Evolutionary conservation across 345 rosid genomes (phyloP).

Genomic region (Leavenworthia alabamica): DNA sequence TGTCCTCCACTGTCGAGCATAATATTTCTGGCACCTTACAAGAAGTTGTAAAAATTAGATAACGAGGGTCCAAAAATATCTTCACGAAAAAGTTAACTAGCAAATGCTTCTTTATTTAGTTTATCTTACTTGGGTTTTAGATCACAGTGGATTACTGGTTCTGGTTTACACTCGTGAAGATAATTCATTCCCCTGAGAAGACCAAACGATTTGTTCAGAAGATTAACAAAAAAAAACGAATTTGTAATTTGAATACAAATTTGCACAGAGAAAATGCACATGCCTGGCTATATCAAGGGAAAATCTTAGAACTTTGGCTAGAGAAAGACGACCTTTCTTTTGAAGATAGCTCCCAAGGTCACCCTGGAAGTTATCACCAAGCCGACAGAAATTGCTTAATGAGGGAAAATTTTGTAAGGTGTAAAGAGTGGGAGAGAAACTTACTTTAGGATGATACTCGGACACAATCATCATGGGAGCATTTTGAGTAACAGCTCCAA

Average conservation of each 20-base stretch:
- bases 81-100: constrained; percentile 3
- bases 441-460: constrained; percentile 86
- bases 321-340: constrained; percentile 86
- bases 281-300: constrained; percentile 91
- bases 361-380: constrained; percentile 51
- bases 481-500: constrained; percentile 98
- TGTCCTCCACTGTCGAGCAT: constrained; percentile 90
- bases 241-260: not conserved
- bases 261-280: constrained; percentile 21
- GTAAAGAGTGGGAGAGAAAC: constrained; percentile 17
- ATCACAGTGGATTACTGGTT: constrained; percentile 84
- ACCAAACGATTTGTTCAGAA: constrained; percentile 14
- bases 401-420: not conserved
- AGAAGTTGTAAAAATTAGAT: constrained; percentile 72
- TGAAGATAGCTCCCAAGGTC: constrained; percentile 77
- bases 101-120: constrained; percentile 45
- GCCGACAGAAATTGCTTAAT: not conserved
- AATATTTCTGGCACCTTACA: constrained; percentile 99
- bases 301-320: constrained; percentile 68
- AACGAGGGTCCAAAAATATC: constrained; percentile 28
- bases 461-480: constrained; percentile 94
- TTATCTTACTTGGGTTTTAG: constrained; percentile 92
- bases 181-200: constrained; percentile 78
- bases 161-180: constrained; percentile 87
- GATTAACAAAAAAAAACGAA: not conserved